Percentiles rank a stretch among this genome's conserved stretches.
phyloP scores from a whole-genome alignment of 176 grass and related monocot genomes.

The Alloteropsis semialata region DNA sequence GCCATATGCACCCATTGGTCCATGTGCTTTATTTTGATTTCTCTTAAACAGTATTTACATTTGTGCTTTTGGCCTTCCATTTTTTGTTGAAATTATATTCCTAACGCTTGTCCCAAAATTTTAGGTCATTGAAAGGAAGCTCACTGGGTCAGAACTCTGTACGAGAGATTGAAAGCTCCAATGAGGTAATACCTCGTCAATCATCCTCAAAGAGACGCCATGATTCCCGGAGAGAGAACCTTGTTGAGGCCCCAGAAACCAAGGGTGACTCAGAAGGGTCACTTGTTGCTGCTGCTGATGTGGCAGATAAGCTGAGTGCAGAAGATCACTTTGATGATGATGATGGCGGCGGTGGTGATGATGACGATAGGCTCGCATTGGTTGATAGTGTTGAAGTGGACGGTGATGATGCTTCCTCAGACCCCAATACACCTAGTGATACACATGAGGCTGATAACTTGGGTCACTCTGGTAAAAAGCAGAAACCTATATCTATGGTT shows the following conservation, averaged over 20 bases:
- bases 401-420: constrained; percentile 64
- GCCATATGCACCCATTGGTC: background rate
- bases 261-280: constrained; percentile 51
- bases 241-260: constrained; percentile 50
- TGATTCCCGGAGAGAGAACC: constrained; percentile 50
- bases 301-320: constrained; percentile 53
- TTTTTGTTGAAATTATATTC: constrained; percentile 15
- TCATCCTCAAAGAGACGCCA: constrained; percentile 33
- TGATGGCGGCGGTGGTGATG: constrained; percentile 50
- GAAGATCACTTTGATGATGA: constrained; percentile 58
- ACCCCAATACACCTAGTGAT: constrained; percentile 46
- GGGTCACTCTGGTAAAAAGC: constrained; percentile 46
- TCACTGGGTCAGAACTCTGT: constrained; percentile 34
- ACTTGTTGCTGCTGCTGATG: constrained; percentile 41
- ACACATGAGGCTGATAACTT: constrained; percentile 42
- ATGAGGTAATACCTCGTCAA: constrained; percentile 41
- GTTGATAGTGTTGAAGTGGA: constrained; percentile 67
- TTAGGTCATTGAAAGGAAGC: constrained; percentile 48
- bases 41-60: constrained; percentile 3
- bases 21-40: background rate
- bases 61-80: background rate
- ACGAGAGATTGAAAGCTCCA: constrained; percentile 41
- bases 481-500: constrained; percentile 44
- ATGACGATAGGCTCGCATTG: constrained; percentile 51
- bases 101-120: constrained; percentile 17